phyloP scores from a whole-genome alignment of 495 filamentous ascomycete genomes.

The Xylaria longipes region DNA sequence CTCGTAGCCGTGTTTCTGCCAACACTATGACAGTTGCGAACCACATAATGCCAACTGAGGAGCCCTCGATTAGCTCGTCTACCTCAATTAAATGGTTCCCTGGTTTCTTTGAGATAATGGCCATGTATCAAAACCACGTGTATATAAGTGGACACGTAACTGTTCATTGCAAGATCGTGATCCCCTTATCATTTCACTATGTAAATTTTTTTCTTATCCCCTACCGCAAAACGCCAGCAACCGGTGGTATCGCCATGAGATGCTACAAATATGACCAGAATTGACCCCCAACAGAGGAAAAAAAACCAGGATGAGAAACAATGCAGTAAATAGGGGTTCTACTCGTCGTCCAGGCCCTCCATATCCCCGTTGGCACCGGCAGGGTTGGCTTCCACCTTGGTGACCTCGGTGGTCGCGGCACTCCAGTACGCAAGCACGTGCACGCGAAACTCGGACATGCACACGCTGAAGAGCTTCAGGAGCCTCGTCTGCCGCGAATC shows the following conservation, averaged over 20 bases:
- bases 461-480: constrained; percentile 91
- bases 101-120: background rate
- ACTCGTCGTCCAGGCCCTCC: constrained; percentile 37
- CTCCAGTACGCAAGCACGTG: constrained; percentile 77
- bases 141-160: background rate
- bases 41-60: background rate
- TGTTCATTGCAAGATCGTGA: constrained; percentile 19
- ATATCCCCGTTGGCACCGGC: constrained; percentile 32
- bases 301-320: background rate
- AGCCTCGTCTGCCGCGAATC: constrained; percentile 89
- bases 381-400: constrained; percentile 48
- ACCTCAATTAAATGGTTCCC: background rate
- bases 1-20: background rate
- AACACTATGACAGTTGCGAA: background rate
- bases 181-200: constrained; percentile 16
- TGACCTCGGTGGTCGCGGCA: constrained; percentile 63
- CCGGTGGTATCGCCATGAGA: constrained; percentile 45
- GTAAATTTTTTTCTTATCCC: constrained; percentile 29
- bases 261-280: constrained; percentile 28
- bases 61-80: background rate
- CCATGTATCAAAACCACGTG: background rate
- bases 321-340: constrained; percentile 8
- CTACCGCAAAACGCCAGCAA: constrained; percentile 39
- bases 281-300: constrained; percentile 7
- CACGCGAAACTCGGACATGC: constrained; percentile 86